Base-by-base conservation (phyloP, 495 filamentous ascomycete genomes). In the Penicillium fimorum region DNA sequence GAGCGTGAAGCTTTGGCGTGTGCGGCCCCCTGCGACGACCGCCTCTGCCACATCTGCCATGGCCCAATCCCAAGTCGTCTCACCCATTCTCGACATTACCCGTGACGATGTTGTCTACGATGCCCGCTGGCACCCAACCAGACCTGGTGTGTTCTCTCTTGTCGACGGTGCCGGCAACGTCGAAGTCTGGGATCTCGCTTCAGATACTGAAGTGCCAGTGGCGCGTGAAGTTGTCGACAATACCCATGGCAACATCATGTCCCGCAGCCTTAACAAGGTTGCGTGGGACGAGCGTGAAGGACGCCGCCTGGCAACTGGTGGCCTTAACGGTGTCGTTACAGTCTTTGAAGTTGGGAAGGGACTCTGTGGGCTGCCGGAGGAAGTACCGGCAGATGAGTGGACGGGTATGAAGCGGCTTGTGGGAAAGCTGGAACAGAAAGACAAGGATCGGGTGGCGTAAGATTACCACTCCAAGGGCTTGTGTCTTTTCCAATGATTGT, bases 91-190 rank as follows among this genome's bases (percentile, higher is more conserved):
- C 12, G 92, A 97, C 47, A 88, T 97, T 61, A 85, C 84, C 32
- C 87, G 95, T 29, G 94, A 99, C 75, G 94, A 97, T 60, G 83
- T 96, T 7, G 91, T 97, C 41, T 99, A 97, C 72, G 93, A 96
- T 72, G 92, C 92, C 0, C 83, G 84, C 12, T 99, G 94, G 94
- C 93, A 90, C 33, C 93, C 94, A 0, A 82, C 91, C 60, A 88
- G 90, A 62, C 94, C 94, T 1, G 90, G 90, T 25, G 89, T 99
- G 12, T 99, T 99, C 71, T 89, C 89, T 13, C 82, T 92, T 12
- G 94, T 97, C 24, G 94, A 97, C 57, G 94, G 94, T 35, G 89
- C 87, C 13, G 94, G 94, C n/a, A 88, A 86, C 66, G 76, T 99
- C 37, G 94, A 97, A 71, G 76, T 99, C 38, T 99, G 92, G 91